phyloP scores from a whole-genome alignment of 345 rosid genomes.

The Populus ilicifolia region DNA sequence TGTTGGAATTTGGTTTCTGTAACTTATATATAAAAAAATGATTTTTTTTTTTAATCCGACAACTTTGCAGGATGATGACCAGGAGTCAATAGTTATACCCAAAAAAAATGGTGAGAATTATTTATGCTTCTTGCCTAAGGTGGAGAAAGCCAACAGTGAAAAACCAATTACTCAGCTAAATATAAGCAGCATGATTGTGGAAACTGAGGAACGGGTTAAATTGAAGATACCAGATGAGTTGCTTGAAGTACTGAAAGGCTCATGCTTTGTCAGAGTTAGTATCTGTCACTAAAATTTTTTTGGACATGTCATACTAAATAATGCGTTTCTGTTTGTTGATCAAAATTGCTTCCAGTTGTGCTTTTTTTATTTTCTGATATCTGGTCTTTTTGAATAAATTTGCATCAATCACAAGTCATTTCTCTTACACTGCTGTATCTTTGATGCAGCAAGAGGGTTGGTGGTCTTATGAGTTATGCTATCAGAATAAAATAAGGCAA shows the following conservation, averaged over 20 bases:
- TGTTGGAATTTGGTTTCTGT: not conserved
- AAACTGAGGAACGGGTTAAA: slow-evolving; percentile 59
- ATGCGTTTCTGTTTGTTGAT: not conserved
- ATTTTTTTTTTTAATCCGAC: slow-evolving; percentile 2
- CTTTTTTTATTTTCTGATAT: not conserved
- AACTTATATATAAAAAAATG: slow-evolving; percentile 1
- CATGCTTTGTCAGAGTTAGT: slow-evolving; percentile 63
- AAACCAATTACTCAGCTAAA: slow-evolving; percentile 48
- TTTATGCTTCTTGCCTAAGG: slow-evolving; percentile 78
- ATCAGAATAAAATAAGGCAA: slow-evolving; percentile 51
- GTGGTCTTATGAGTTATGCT: slow-evolving; percentile 98
- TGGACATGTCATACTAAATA: slow-evolving; percentile 6
- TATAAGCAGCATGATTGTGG: slow-evolving; percentile 70
- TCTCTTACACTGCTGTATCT: not conserved
- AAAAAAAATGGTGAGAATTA: slow-evolving; percentile 57
- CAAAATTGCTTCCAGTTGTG: not conserved
- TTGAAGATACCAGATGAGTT: slow-evolving; percentile 90
- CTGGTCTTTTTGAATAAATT: not conserved
- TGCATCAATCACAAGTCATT: not conserved
- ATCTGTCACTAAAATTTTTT: slow-evolving; percentile 2
- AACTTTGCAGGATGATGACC: slow-evolving; percentile 58
- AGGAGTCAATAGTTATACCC: slow-evolving; percentile 66
- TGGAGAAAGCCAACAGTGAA: slow-evolving; percentile 53
- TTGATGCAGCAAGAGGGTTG: slow-evolving; percentile 92
- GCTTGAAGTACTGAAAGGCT: slow-evolving; percentile 58